A percentile compares a stretch with the other conserved stretches of the same genome.
phyloP scores from a whole-genome alignment of 2,329 filamentous ascomycete genomes.

The Fusarium mexicanum region DNA sequence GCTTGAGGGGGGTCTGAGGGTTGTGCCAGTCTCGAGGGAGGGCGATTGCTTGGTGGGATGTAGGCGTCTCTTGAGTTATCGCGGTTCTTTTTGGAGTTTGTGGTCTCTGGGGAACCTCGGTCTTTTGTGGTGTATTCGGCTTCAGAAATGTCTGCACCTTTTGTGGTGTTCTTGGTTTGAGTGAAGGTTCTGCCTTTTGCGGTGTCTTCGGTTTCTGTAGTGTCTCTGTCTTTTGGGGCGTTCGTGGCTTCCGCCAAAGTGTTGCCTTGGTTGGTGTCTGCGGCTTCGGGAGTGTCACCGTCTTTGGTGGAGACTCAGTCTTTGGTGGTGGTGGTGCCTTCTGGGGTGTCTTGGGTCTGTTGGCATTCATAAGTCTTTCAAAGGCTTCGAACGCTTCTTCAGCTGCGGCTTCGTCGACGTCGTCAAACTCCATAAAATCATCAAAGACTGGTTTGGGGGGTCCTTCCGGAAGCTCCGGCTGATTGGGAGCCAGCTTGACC shows the following conservation, averaged over 20 bases:
- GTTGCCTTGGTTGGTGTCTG: background rate
- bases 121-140: background rate
- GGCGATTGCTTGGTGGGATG: slow-evolving; percentile 45
- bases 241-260: background rate
- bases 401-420: slow-evolving; percentile 33
- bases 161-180: background rate
- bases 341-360: background rate
- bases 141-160: background rate
- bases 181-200: background rate
- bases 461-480: background rate
- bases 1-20: slow-evolving; percentile 57
- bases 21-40: slow-evolving; percentile 55
- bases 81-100: slow-evolving; percentile 10
- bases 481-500: background rate
- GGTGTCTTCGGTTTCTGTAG: background rate
- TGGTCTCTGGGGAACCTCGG: background rate
- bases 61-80: slow-evolving; percentile 2
- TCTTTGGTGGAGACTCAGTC: background rate
- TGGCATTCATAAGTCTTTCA: slow-evolving; percentile 48
- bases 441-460: background rate
- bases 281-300: background rate
- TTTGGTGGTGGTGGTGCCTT: background rate
- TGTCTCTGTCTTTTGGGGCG: background rate
- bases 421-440: background rate
- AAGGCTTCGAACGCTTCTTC: slow-evolving; percentile 52